Percentiles rank a stretch among this genome's conserved stretches.
These are phyloP conservation scores for Penicillium sp. DNA, from an alignment of 2,329 filamentous ascomycete species.

Conservation along the genomic window DNA sequence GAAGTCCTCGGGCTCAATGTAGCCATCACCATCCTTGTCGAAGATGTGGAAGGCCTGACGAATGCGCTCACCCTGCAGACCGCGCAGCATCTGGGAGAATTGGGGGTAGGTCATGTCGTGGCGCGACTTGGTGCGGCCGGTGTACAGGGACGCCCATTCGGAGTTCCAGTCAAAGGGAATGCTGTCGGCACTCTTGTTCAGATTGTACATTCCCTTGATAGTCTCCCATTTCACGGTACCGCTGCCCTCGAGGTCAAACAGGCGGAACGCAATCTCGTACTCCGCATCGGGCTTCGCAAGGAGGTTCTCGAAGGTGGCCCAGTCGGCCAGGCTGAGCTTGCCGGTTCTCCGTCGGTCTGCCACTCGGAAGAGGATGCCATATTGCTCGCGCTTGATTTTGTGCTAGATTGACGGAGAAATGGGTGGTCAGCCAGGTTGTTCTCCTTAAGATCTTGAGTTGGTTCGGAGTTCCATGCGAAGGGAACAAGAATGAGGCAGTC, in stretches of 20 bases:
- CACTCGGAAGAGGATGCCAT: constrained; percentile 88
- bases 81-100: constrained; percentile 97
- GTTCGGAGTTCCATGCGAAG: background rate
- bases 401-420: constrained; percentile 64
- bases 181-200: constrained; percentile 82
- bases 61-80: constrained; percentile 93
- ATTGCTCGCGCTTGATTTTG: constrained; percentile 97
- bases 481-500: background rate
- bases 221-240: constrained; percentile 89
- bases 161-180: constrained; percentile 97
- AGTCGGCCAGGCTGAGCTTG: constrained; percentile 80
- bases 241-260: constrained; percentile 86
- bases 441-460: background rate
- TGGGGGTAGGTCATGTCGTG: constrained; percentile 94
- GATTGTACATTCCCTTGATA: constrained; percentile 82
- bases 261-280: constrained; percentile 96
- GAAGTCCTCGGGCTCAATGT: constrained; percentile 94
- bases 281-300: constrained; percentile 94
- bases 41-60: constrained; percentile 92
- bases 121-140: constrained; percentile 83
- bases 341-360: constrained; percentile 80
- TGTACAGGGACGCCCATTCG: constrained; percentile 94
- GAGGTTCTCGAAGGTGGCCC: constrained; percentile 92
- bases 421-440: constrained; percentile 29
- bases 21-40: constrained; percentile 90